Evolutionary conservation across 2,329 filamentous ascomycete genomes (phyloP), one percentile per base, ranked within the genome.

Genomic region (Aspergillus quadrilineatus): DNA sequence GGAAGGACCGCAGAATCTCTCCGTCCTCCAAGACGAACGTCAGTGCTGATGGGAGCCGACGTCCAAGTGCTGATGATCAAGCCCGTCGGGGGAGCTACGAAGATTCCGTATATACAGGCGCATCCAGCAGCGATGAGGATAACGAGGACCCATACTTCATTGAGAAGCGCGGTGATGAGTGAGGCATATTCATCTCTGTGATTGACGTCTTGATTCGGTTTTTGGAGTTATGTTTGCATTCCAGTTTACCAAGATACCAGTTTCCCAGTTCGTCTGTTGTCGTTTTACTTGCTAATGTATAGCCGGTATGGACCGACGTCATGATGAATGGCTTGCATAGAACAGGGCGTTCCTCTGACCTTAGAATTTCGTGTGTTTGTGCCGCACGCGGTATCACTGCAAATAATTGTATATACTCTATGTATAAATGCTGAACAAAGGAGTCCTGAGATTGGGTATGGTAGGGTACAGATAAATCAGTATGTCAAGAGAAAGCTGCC

Each of bases 1-100:
- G 94, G 43, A 94, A 93, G 70, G 89, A 92, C 65, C 82, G 90
- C 17, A 67, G 72, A 6, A 75, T 77, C 49, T 69, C 72, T 15
- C 69, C 67, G 14, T 67, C 65, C 5, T 64, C 65, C 36, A 69
- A 67, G 30, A 62, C 67, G 6, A 62, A 63, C 29, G 32, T 48
- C 1, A 46, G 50, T 7, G 56, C 42, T 34, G 58, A 55, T 26
- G 44, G 49, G 8, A 37, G 62, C 9, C 61, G 60, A 56, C 59
- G 66, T 9, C 56, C 61, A 3, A 34, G 62, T 5, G 65, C 66
- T 29, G 68, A 72, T 30, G 66, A 65, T 15, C 67, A 68, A 45
- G 46, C 50, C 26, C 64, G 62, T 3, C 63, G 67, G 10, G 55
- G 55, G 5, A 69, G 66, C 43, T 69, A 65, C 47, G 68, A 70